These are phyloP conservation scores for Silene latifolia DNA, from an alignment of 148 eudicot species.

Conservation along the genomic window DNA sequence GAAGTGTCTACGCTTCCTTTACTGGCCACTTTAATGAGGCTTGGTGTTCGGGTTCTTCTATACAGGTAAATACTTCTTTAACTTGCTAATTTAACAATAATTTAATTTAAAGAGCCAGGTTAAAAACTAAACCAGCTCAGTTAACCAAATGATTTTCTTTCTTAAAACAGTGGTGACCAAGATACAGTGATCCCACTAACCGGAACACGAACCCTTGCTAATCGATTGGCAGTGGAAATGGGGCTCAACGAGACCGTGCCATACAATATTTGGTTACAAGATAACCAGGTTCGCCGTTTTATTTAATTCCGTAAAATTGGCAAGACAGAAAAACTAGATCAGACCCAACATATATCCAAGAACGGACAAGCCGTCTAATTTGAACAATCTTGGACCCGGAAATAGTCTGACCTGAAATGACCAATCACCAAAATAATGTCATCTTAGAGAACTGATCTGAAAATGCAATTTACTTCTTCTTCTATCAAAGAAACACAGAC, in stretches of 20 bases:
- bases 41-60: conserved; percentile 49
- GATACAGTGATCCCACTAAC: conserved; percentile 63
- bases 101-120: background rate
- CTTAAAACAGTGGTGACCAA: conserved; percentile 46
- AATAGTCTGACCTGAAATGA: too few relatives aligned
- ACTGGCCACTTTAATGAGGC: conserved; percentile 42
- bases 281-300: conserved; percentile 41
- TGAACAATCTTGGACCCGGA: too few relatives aligned
- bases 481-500: too few relatives aligned
- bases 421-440: too few relatives aligned
- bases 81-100: background rate
- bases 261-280: conserved; percentile 57
- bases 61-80: conserved; percentile 38
- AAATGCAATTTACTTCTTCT: too few relatives aligned
- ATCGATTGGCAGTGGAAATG: conserved; percentile 45
- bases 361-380: too few relatives aligned
- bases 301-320: background rate
- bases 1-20: conserved; percentile 43
- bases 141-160: background rate
- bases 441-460: too few relatives aligned
- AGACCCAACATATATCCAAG: too few relatives aligned
- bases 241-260: conserved; percentile 48
- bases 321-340: too few relatives aligned
- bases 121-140: background rate
- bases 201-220: conserved; percentile 46